phyloP scores from a whole-genome alignment of 257 asterid genomes.

The Ballota nigra region DNA sequence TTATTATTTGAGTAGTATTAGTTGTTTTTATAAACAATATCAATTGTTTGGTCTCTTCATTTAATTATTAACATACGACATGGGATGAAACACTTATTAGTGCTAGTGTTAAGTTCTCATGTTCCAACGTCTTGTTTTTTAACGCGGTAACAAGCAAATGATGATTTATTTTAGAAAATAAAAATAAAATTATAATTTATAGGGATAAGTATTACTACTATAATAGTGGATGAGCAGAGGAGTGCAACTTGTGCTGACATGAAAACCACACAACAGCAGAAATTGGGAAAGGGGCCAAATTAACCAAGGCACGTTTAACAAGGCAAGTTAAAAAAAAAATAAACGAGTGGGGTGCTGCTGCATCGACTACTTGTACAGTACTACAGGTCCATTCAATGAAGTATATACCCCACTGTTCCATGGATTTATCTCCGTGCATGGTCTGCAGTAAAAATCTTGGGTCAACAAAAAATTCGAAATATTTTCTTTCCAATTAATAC shows the following conservation, averaged over 20 bases:
- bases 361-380: not conserved
- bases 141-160: no score
- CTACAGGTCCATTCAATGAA: not conserved
- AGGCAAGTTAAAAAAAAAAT: not conserved
- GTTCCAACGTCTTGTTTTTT: no score
- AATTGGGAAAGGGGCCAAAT: constrained; percentile 14
- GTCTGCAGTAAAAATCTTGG: not conserved
- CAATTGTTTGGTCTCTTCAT: no score
- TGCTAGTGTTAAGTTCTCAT: no score
- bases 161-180: no score
- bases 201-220: no score
- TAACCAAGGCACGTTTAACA: constrained; percentile 43
- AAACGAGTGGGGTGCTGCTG: not conserved
- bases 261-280: constrained; percentile 39
- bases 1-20: no score
- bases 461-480: not conserved
- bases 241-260: constrained; percentile 52
- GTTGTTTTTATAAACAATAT: no score
- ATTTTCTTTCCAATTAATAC: not conserved
- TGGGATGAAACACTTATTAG: no score
- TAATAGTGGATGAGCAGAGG: constrained; percentile 24
- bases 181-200: no score
- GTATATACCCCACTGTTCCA: constrained; percentile 3
- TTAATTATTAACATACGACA: no score
- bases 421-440: constrained; percentile 2